Percentiles rank a stretch among this genome's conserved stretches.
These are phyloP conservation scores for Plasmodium cynomolgi DNA, from an alignment of 169 alveolate species.

Conservation along the genomic window DNA sequence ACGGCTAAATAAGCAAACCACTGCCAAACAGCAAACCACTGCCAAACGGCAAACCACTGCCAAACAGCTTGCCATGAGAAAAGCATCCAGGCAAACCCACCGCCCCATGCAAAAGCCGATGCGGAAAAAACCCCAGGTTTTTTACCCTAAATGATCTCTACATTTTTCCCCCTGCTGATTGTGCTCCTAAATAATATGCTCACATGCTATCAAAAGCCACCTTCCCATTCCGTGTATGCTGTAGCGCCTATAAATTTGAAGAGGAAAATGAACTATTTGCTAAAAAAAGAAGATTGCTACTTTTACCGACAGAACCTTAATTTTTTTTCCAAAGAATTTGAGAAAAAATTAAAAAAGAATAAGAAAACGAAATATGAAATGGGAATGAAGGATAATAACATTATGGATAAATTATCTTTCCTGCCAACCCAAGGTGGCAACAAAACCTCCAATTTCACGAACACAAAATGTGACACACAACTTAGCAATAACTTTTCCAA, in stretches of 20 bases:
- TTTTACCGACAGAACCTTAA: slow-evolving; percentile 40
- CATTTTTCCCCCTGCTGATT: not conserved
- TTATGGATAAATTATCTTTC: not conserved
- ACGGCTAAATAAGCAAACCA: not conserved
- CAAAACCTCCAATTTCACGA: not conserved
- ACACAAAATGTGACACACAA: slow-evolving; percentile 22
- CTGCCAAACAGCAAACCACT: not conserved
- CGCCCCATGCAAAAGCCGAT: not conserved
- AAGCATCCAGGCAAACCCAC: not conserved
- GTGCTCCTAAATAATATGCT: slow-evolving; percentile 28
- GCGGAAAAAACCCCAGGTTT: not conserved
- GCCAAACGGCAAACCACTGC: not conserved
- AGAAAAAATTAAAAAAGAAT: slow-evolving; percentile 22
- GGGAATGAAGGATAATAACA: not conserved
- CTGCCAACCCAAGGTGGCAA: not conserved
- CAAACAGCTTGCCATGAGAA: not conserved
- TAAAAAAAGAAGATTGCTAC: slow-evolving; percentile 49
- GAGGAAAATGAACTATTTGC: slow-evolving; percentile 29
- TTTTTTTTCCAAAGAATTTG: slow-evolving; percentile 19
- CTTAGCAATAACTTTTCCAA: not conserved
- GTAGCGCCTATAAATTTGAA: not conserved
- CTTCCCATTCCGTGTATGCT: not conserved
- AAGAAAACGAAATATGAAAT: slow-evolving; percentile 9
- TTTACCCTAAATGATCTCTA: not conserved
- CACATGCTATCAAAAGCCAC: not conserved